Base-by-base conservation (phyloP, 768 basidiomycete species). In the Hemileccinum rubropunctum region DNA sequence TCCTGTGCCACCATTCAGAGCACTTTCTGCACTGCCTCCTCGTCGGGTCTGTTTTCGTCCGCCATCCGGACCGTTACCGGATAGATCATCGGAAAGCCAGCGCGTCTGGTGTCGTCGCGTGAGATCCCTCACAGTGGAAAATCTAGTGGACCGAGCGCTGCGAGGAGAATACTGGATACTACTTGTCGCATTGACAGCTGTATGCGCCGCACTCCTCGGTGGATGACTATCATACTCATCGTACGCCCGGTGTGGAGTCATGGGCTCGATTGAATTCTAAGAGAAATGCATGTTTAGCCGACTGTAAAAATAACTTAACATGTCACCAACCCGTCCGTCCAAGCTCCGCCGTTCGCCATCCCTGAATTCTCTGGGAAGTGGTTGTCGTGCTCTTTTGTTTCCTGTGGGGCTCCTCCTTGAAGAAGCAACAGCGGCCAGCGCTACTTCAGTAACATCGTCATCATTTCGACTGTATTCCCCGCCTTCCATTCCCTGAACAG, bases 1-100 rank as follows among this genome's bases (percentile, higher is more conserved):
- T 23, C 69, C 70, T 11, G 75, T 70, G 8, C 62, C 69, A 42
- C 67, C 74, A 48, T 69, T 69, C 23, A 86, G 62, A 8, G 81
- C 73, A 60, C 79, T 86, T 68, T 90, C 89, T 3, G 81, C 84
- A 61, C 85, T 88, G 5, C 88, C 88, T 0, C 77, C 78, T 32
- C 88, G 72, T 14, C 77, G 63, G 27, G 74, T 74, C 60, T 87
- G 87, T 37, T 77, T 69, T 23, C 79, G 69, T 26, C 83, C 85
- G 26, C 44, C 23, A 14, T 63, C 60, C 0, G 49, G 63, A 6
- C 52, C 47, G 18, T 62, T 62, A 0, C 63, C 59, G 12, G 61
- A 54, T 3, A 76, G 37, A 58, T 83, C 81, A 50, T 78, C 80
- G 15, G 78, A 80, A 28, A 75, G 59, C 80, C 79, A 82, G 37